Base-by-base conservation (phyloP, 1,139 yeast species). In the Lodderomyces pseudojiufengensis region DNA sequence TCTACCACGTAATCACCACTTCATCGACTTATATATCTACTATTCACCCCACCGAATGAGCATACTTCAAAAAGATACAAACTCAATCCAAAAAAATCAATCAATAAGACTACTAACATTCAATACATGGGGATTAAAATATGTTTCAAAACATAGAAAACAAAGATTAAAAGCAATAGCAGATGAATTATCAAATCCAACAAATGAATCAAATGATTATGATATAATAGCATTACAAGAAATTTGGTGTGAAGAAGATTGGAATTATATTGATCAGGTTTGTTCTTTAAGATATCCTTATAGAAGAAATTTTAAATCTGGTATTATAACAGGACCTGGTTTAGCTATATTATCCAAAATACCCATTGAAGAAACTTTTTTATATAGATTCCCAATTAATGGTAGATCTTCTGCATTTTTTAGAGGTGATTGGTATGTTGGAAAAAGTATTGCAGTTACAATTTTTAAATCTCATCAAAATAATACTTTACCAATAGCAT, bases 391-490 rank as follows among this genome's bases (percentile, higher is more conserved):
- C 54, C 95, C 97, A 1, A 76, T 92, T 42, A 92, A 90, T 58
- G 99, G 99, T 1, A 70, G 96, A 34, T 95, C 97, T 1, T 79
- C 90, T 26, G 98, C 98, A 1, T 82, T 94, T 44, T 84, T 77
- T 63, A 65, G 97, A 41, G 99, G 99, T 21, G 99, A 92, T 57
- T 92, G 97, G 95, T 86, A 76, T 47, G 99, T 94, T 16, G 99
- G 99, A 3, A 92, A 92, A 56, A 76, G 94, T 16, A 76, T 88
- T 14, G 85, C 95, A 0, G 80, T 88, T 2, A 84, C 95, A 0
- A 60, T 82, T 10, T 65, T 90, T 31, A 63, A 65, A 36, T 81
- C 84, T 7, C 65, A 73, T 6, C 55, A 55, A 14, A 51, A 61
- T 2, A 68, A 70, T 11, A 55, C 67, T 3, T 59, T 70, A 13